A percentile compares a stretch with the other conserved stretches of the same genome.
Evolutionary conservation across 2,329 filamentous ascomycete species (phyloP).

Genomic region (Pseudogymnoascus sp.): DNA sequence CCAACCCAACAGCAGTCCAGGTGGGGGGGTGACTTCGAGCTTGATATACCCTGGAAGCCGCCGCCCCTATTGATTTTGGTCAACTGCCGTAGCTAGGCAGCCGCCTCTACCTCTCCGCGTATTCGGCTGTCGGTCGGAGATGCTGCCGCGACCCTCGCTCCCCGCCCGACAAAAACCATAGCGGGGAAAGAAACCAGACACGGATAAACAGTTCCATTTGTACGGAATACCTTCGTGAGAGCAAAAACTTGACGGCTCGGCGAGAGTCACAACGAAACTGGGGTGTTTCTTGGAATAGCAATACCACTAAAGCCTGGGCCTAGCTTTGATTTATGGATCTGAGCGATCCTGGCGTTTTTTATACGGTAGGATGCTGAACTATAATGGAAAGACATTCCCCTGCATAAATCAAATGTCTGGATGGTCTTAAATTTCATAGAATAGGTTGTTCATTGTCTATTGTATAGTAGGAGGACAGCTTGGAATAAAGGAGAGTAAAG

Average conservation of each 20-base stretch:
- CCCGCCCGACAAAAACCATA: neutral
- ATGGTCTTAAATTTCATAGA: too few relatives aligned
- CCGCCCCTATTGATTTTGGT: neutral
- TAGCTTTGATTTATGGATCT: too few relatives aligned
- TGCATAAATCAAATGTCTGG: too few relatives aligned
- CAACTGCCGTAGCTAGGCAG: neutral
- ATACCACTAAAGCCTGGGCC: too few relatives aligned
- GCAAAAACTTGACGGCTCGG: neutral
- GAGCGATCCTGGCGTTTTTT: too few relatives aligned
- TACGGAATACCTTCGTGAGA: neutral
- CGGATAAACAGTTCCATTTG: neutral
- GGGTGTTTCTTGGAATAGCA: too few relatives aligned
- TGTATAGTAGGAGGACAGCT: too few relatives aligned
- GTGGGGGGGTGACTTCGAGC: neutral
- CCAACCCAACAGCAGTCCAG: neutral
- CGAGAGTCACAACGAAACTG: too few relatives aligned
- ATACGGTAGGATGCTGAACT: too few relatives aligned
- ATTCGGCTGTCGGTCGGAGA: neutral
- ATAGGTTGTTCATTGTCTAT: too few relatives aligned
- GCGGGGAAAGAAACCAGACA: neutral
- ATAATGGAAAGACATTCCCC: too few relatives aligned
- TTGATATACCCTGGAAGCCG: neutral
- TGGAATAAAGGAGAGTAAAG: neutral
- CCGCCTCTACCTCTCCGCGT: neutral
- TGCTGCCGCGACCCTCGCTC: neutral